Evolutionary conservation across 768 basidiomycete species (phyloP).

Genomic region (Agrocybe pediades): DNA sequence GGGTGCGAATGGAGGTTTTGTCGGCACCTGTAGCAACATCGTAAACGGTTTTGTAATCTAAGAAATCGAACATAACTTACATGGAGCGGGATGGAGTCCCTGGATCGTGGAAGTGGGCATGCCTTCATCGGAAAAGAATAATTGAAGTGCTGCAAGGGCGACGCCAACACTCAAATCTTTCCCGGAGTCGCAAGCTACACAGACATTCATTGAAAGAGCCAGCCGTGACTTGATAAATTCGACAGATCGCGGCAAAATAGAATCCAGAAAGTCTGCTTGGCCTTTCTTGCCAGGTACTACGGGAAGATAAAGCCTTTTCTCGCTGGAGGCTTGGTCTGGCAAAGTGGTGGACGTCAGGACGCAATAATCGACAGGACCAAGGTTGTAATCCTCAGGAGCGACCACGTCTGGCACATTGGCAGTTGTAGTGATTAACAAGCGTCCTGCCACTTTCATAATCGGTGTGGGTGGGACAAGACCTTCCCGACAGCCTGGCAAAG

Average conservation of each 20-base stretch:
- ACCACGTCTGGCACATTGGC: slow-evolving; percentile 23
- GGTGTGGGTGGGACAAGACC: slow-evolving; percentile 22
- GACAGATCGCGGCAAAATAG: slow-evolving; percentile 46
- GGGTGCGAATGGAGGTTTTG: slow-evolving; percentile 68
- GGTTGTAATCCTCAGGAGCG: no score
- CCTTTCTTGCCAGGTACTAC: slow-evolving; percentile 51
- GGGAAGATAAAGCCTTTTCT: slow-evolving; percentile 8
- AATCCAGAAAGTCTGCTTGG: slow-evolving; percentile 43
- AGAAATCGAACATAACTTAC: neutral
- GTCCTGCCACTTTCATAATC: slow-evolving; percentile 37
- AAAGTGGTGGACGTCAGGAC: slow-evolving; percentile 10
- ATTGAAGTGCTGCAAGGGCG: slow-evolving; percentile 55
- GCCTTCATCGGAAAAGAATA: slow-evolving; percentile 61
- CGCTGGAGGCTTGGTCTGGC: slow-evolving; percentile 1
- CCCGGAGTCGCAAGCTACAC: slow-evolving; percentile 57
- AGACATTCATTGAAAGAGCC: slow-evolving; percentile 33
- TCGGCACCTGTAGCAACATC: slow-evolving; percentile 10
- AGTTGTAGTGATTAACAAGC: slow-evolving; percentile 40
- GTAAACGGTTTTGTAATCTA: neutral
- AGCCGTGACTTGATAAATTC: slow-evolving; percentile 48
- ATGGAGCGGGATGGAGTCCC: neutral
- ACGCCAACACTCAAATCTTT: slow-evolving; percentile 68
- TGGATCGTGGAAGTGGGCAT: slow-evolving; percentile 14
- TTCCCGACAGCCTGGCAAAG: neutral
- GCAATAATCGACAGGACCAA: slow-evolving; percentile 7